Evolutionary conservation across 106 monocot species (phyloP).

Genomic region (Acanthochlamys bracteata): DNA sequence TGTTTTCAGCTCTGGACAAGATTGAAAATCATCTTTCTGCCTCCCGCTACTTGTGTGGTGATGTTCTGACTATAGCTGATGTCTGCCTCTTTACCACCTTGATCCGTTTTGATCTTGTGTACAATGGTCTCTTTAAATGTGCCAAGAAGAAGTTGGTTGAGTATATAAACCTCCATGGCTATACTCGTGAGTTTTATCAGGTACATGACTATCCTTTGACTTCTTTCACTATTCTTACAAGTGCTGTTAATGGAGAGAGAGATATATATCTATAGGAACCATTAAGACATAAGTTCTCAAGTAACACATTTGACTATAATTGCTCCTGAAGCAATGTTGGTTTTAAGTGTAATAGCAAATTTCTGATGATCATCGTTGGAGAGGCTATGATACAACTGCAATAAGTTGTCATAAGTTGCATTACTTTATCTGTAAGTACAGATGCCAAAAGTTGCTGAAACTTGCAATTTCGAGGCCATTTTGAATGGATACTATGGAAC

Average conservation of each 20-base stretch:
- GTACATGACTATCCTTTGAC: no score
- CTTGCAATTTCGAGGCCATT: constrained; percentile 79
- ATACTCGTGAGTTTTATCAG: constrained; percentile 82
- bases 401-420: no score
- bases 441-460: constrained; percentile 69
- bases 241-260: no score
- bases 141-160: constrained; percentile 80
- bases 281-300: no score
- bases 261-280: no score
- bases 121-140: constrained; percentile 82
- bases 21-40: constrained; percentile 50
- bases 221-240: no score
- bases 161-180: constrained; percentile 66
- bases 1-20: constrained; percentile 61
- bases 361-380: no score
- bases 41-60: constrained; percentile 75
- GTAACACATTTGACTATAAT: no score
- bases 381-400: no score
- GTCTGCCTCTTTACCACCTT: constrained; percentile 87
- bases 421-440: no score
- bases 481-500: constrained; percentile 70
- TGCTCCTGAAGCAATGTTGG: no score
- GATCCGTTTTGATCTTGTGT: constrained; percentile 78
- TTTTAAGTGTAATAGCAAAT: no score
- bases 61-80: constrained; percentile 69